phyloP scores from a whole-genome alignment of 2,329 filamentous ascomycete species.

The Ophiostoma sp. region DNA sequence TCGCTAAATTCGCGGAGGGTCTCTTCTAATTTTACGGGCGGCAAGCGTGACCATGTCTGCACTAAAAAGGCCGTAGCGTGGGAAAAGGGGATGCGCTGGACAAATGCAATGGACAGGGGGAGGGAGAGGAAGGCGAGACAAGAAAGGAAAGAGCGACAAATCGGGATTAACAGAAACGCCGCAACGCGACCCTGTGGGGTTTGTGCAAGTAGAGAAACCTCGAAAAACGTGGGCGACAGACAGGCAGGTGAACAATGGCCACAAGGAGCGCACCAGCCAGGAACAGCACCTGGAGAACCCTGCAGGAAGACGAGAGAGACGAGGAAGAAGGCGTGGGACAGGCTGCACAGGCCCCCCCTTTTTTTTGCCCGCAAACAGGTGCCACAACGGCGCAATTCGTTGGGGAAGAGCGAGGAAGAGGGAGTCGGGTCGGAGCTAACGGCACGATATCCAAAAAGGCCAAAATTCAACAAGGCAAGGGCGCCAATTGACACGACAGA shows the following conservation, averaged over 20 bases:
- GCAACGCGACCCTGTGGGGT: slow-evolving; percentile 8
- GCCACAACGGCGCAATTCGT: neutral
- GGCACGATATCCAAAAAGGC: slow-evolving; percentile 1
- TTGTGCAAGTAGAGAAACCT: neutral
- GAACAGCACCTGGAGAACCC: neutral
- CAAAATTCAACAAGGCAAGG: neutral
- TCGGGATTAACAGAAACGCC: neutral
- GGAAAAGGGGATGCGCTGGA: neutral
- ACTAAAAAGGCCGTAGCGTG: slow-evolving; percentile 1
- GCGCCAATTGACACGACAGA: neutral
- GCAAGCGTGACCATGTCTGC: neutral
- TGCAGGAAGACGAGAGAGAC: neutral
- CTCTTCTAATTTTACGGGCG: slow-evolving; percentile 10
- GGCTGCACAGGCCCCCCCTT: neutral
- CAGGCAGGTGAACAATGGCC: neutral
- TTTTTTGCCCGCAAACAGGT: neutral
- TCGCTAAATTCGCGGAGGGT: neutral
- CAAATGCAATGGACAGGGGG: slow-evolving; percentile 7
- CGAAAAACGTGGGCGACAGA: neutral
- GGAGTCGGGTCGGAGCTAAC: neutral
- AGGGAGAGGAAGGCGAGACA: neutral
- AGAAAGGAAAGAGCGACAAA: neutral
- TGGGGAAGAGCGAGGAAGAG: neutral
- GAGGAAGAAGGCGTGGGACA: neutral
- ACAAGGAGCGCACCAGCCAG: neutral